Evolutionary conservation across 1,139 yeast species (phyloP).

Genomic region (Yamadazyma dushanensis): DNA sequence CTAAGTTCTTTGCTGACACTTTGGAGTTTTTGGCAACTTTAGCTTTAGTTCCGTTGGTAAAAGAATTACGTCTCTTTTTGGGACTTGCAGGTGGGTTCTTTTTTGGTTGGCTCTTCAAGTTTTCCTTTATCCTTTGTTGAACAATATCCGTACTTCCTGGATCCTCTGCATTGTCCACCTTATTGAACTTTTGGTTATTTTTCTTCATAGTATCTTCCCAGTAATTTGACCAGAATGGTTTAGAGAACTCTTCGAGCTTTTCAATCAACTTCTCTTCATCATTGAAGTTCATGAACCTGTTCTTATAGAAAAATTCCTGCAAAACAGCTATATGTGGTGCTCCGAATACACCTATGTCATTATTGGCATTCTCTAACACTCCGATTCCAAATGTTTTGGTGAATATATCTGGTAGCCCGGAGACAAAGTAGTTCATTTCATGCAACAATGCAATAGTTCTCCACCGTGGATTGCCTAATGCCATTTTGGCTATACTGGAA

Average conservation of each 20-base stretch:
- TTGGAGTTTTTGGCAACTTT: conserved; percentile 5
- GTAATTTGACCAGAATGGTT: conserved; percentile 51
- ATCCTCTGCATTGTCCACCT: conserved; percentile 25
- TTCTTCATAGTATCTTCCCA: conserved; percentile 46
- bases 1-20: conserved; percentile 5
- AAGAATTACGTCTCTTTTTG: conserved; percentile 8
- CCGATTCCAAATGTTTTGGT: conserved; percentile 47
- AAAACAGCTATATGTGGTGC: conserved; percentile 57
- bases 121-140: conserved; percentile 16
- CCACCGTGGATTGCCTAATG: conserved; percentile 56
- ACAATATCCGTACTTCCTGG: conserved; percentile 14
- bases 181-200: conserved; percentile 32
- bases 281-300: conserved; percentile 40
- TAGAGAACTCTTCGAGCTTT: conserved; percentile 32
- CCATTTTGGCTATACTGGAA: conserved; percentile 43
- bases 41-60: conserved; percentile 3
- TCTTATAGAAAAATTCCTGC: conserved; percentile 55
- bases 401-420: conserved; percentile 42
- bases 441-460: conserved; percentile 55
- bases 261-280: conserved; percentile 24
- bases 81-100: conserved; percentile 1
- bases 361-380: conserved; percentile 18
- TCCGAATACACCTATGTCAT: conserved; percentile 48
- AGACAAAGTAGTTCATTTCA: conserved; percentile 60
- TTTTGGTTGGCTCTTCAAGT: conserved; percentile 12